Percentiles rank a stretch among this genome's conserved stretches.
Conservation (phyloP, 768 basidiomycete species). For the Collybia sordida region DNA sequence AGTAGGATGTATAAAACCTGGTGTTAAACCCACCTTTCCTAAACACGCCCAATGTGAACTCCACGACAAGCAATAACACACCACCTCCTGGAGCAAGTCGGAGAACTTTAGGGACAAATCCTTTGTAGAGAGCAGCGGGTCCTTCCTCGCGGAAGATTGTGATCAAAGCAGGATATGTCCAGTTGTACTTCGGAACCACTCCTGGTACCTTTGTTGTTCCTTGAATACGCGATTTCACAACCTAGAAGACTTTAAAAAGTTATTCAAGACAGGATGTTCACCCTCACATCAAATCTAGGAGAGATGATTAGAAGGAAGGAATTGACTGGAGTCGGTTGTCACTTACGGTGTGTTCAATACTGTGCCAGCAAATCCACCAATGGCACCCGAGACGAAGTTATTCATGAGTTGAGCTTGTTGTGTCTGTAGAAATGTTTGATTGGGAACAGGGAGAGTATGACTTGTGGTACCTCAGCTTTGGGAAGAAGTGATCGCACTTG, state of each 20-base stretch:
- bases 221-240: constrained; percentile 92
- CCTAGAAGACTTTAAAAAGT: background rate
- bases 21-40: constrained; percentile 52
- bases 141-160: constrained; percentile 90
- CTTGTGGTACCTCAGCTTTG: constrained; percentile 66
- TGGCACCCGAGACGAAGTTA: constrained; percentile 87
- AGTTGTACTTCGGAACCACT: constrained; percentile 84
- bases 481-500: constrained; percentile 80
- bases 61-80: constrained; percentile 90
- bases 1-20: background rate
- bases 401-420: constrained; percentile 74
- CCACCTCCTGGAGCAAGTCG: constrained; percentile 95
- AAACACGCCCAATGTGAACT: constrained; percentile 78
- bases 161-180: constrained; percentile 88
- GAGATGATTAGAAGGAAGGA: background rate
- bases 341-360: constrained; percentile 88
- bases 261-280: background rate
- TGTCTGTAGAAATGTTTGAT: constrained; percentile 36
- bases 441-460: constrained; percentile 12
- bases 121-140: constrained; percentile 84
- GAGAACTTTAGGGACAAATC: constrained; percentile 94
- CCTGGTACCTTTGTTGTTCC: constrained; percentile 64
- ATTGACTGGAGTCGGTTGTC: background rate
- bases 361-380: constrained; percentile 92
- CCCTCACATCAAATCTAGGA: constrained; percentile 45